Evolutionary conservation across 306 rosid genomes (phyloP), one percentile per base, ranked within the genome.

Genomic region (Hippophae tibetana): DNA sequence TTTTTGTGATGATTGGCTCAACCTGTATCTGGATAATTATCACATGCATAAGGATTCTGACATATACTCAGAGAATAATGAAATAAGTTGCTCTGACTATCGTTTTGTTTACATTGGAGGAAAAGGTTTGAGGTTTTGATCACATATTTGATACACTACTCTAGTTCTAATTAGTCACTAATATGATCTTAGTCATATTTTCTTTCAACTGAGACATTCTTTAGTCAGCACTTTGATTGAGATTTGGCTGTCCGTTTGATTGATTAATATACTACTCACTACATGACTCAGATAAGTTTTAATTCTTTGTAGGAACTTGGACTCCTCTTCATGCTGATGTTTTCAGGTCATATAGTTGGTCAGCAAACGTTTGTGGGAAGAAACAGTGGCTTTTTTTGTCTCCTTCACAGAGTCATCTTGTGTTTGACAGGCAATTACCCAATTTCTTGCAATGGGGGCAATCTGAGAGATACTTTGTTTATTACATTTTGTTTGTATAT

Each of bases 291-390:
- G 38, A 31, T 57, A 57, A 52, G 60, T 54, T 69, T 71, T 67
- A 40, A 42, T 81, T 60, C 68, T 72, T 61, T 25, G 76, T 78
- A 88, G 99, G 90, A 63, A 81, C 99, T 70, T 88, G 96, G 99
- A 92, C 99, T 71, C 96, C 93, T 68, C 86, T 92, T 69, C 96
- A 92, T 58, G 95, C 99, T 54, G 99, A 92, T 73, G 96, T 88
- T 74, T 92, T 88, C 80, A 80, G 93, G 77, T 92, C 99, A 13
- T 88, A 85, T 59, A 92, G 99, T 73, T 92, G 96, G 99, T 92
- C 93, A 31, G 82, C 95, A 64, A 88, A 88, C 77, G 85, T 88
- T 60, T 88, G 86, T 47, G 99, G 99, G 58, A 88, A 78, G 84
- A 92, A 92, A 74, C 78, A 69, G 66, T 92, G 99, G 96, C 75